These are phyloP conservation scores for Pisolithus tinctorius DNA, from an alignment of 768 basidiomycete genomes.

Conservation along the genomic window DNA sequence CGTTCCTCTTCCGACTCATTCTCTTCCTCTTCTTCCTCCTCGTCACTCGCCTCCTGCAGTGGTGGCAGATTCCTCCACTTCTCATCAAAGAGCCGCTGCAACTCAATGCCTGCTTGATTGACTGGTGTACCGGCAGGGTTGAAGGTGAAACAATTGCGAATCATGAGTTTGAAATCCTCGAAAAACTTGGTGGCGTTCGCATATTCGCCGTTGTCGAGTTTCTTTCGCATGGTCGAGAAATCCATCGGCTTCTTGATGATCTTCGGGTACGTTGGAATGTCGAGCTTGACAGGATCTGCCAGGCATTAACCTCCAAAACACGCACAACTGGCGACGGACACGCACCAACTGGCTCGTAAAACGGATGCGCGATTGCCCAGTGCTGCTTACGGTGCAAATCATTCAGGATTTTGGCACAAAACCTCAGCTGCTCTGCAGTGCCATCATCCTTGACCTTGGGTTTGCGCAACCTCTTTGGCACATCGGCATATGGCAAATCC, in stretches of 20 bases:
- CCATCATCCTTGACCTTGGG: constrained; percentile 60
- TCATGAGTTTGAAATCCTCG: constrained; percentile 91
- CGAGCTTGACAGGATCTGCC: constrained; percentile 69
- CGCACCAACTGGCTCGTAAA: constrained; percentile 92
- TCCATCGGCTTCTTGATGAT: constrained; percentile 96
- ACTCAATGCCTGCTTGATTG: constrained; percentile 74
- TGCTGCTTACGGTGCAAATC: constrained; percentile 80
- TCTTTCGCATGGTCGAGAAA: constrained; percentile 78
- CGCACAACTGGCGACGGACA: constrained; percentile 15
- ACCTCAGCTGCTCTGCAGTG: constrained; percentile 78
- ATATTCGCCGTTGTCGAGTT: constrained; percentile 76
- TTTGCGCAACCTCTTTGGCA: constrained; percentile 62
- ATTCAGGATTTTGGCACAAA: constrained; percentile 65
- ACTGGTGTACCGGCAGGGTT: constrained; percentile 87
- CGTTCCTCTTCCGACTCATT: constrained; percentile 64
- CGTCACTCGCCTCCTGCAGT: constrained; percentile 45
- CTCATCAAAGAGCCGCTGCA: constrained; percentile 87
- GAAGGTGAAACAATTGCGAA: constrained; percentile 88
- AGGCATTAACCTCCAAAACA: not conserved
- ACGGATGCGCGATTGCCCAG: constrained; percentile 65
- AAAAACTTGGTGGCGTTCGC: constrained; percentile 73
- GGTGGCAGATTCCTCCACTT: constrained; percentile 82
- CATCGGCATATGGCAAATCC: constrained; percentile 79
- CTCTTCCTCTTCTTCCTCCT: constrained; percentile 58
- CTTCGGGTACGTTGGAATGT: constrained; percentile 80